Evolutionary conservation across 2,329 filamentous ascomycete species (phyloP).

Genomic region (Colletotrichum somersetense): DNA sequence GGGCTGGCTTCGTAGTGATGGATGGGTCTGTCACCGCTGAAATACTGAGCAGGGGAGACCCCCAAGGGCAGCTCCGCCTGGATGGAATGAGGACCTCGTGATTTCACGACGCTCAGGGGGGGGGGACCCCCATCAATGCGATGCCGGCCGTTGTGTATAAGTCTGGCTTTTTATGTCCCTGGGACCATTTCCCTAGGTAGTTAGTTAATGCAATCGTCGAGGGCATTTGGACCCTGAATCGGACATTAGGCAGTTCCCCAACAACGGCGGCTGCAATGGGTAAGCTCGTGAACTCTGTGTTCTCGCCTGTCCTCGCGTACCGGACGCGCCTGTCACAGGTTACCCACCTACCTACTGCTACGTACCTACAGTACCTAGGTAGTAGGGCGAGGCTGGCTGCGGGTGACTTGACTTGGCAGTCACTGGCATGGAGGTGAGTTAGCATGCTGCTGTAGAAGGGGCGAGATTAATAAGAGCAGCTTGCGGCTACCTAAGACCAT

Average conservation of each 20-base stretch:
- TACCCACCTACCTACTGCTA: no score
- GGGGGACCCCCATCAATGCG: neutral
- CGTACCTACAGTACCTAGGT: no score
- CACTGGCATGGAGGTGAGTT: neutral
- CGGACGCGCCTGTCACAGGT: neutral
- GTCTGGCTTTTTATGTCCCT: neutral
- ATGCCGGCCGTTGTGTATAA: neutral
- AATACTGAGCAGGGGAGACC: conserved; percentile 24
- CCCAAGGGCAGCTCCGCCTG: conserved; percentile 16
- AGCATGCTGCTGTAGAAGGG: conserved; percentile 4
- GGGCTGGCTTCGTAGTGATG: conserved; percentile 1
- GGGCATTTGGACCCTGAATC: conserved; percentile 32
- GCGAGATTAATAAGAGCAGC: conserved; percentile 25
- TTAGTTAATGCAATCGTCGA: conserved; percentile 24
- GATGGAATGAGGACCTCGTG: conserved; percentile 15
- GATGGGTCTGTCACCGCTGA: conserved; percentile 24
- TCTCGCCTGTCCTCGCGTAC: neutral
- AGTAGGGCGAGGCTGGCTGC: neutral
- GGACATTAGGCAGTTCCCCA: neutral
- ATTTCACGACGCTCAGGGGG: conserved; percentile 22
- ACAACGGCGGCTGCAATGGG: conserved; percentile 10
- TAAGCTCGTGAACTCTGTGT: conserved; percentile 20
- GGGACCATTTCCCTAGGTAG: conserved; percentile 8
- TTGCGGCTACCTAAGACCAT: conserved; percentile 1
- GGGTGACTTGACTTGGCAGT: conserved; percentile 18